phyloP scores from a whole-genome alignment of 495 filamentous ascomycete species.

The Poronia punctata region DNA sequence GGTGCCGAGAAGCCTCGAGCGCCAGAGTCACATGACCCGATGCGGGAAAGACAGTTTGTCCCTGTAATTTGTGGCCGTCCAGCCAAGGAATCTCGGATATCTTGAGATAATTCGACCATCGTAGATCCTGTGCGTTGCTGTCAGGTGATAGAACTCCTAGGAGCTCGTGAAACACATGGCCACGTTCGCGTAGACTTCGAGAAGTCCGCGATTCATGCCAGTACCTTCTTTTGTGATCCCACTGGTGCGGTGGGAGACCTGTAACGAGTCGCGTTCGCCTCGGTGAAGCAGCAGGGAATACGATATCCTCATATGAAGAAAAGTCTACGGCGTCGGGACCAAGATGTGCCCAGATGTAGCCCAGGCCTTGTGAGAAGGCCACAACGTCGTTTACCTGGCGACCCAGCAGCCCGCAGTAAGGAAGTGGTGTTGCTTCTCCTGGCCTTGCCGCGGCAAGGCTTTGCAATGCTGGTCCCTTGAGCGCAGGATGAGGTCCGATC shows the following conservation, averaged over 20 bases:
- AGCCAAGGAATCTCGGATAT: slow-evolving; percentile 40
- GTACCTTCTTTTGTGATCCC: slow-evolving; percentile 37
- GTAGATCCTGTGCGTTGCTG: slow-evolving; percentile 23
- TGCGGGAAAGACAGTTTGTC: slow-evolving; percentile 45
- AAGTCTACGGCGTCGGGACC: slow-evolving; percentile 12
- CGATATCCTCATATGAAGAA: slow-evolving; percentile 7
- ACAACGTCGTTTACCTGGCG: slow-evolving; percentile 16
- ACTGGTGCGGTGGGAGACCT: slow-evolving; percentile 42
- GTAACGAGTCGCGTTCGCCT: slow-evolving; percentile 19
- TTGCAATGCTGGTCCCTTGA: slow-evolving; percentile 32
- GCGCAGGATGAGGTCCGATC: slow-evolving; percentile 47
- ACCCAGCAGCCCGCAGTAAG: slow-evolving; percentile 19
- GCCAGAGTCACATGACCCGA: slow-evolving; percentile 44
- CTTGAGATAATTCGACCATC: slow-evolving; percentile 39
- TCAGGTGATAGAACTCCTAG: slow-evolving; percentile 30
- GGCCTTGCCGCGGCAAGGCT: slow-evolving; percentile 16
- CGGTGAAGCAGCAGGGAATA: slow-evolving; percentile 14
- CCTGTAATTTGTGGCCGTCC: slow-evolving; percentile 31
- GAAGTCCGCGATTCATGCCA: slow-evolving; percentile 42
- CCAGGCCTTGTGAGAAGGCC: slow-evolving; percentile 24
- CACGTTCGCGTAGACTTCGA: slow-evolving; percentile 11
- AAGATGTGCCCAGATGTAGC: slow-evolving; percentile 23
- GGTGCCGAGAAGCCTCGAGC: slow-evolving; percentile 31
- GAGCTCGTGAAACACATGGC: slow-evolving; percentile 29
- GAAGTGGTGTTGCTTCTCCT: slow-evolving; percentile 2